Evolutionary conservation across 164 flowering plant species (phyloP).

Genomic region (Magnolia kwangsiensis): DNA sequence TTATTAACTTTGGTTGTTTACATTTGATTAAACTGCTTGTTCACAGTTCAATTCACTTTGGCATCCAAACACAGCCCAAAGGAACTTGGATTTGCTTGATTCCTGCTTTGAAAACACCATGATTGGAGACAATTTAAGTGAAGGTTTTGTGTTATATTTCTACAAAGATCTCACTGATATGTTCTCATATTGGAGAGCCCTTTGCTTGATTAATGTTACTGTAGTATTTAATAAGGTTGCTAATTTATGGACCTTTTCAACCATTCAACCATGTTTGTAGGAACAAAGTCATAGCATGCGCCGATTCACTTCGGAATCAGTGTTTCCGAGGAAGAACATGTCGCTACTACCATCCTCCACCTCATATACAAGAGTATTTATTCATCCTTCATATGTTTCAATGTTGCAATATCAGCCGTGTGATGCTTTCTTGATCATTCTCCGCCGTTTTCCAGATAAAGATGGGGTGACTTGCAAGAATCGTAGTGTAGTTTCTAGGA

Average conservation of each 20-base stretch:
- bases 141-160: too few relatives aligned
- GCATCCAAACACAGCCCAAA: too few relatives aligned
- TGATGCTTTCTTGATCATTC: background rate
- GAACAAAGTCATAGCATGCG: slow-evolving; percentile 1
- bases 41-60: too few relatives aligned
- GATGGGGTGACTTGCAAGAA: background rate
- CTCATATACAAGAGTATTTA: slow-evolving; percentile 1
- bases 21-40: too few relatives aligned
- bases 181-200: background rate
- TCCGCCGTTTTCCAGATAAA: background rate
- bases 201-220: too few relatives aligned
- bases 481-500: background rate
- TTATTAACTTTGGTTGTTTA: too few relatives aligned
- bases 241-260: background rate
- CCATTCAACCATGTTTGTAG: background rate
- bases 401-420: background rate
- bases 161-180: too few relatives aligned
- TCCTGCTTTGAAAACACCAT: too few relatives aligned
- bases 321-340: slow-evolving; percentile 6
- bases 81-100: too few relatives aligned
- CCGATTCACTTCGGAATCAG: slow-evolving; percentile 5
- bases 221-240: background rate
- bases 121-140: too few relatives aligned
- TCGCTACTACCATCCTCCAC: slow-evolving; percentile 6
- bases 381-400: background rate